phyloP scores from a whole-genome alignment of 164 flowering plant species.

The Vitis cinerea region DNA sequence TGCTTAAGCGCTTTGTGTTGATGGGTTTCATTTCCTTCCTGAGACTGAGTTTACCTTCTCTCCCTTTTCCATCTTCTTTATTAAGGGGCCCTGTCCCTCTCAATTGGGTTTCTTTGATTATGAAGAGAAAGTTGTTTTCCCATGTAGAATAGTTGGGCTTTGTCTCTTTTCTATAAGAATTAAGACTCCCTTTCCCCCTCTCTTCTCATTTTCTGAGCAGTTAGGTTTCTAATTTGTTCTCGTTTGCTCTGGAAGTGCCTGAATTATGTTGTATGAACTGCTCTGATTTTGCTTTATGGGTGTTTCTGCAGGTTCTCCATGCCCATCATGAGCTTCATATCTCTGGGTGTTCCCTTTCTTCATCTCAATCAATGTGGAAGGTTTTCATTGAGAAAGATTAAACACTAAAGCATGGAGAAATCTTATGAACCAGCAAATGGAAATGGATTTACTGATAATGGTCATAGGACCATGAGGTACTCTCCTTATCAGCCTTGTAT shows the following conservation, averaged over 20 bases:
- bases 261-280: neutral
- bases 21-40: neutral
- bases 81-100: neutral
- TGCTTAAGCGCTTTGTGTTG: neutral
- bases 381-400: slow-evolving; percentile 12
- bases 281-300: slow-evolving; percentile 7
- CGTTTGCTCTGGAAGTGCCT: neutral
- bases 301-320: slow-evolving; percentile 21
- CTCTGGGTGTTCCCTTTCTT: slow-evolving; percentile 15
- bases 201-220: neutral
- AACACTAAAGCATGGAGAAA: slow-evolving; percentile 36
- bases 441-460: slow-evolving; percentile 31
- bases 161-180: neutral
- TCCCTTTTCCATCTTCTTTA: neutral
- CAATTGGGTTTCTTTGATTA: neutral
- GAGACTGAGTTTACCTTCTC: neutral
- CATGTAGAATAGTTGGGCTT: neutral
- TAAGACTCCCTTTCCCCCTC: neutral
- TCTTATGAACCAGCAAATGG: slow-evolving; percentile 29
- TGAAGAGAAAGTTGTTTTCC: neutral
- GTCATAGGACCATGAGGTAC: slow-evolving; percentile 25
- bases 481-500: slow-evolving; percentile 28
- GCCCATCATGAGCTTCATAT: slow-evolving; percentile 13
- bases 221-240: neutral
- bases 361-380: slow-evolving; percentile 18